Base-by-base conservation (phyloP, 2,329 filamentous ascomycete species). In the Apiospora saccharicola region DNA sequence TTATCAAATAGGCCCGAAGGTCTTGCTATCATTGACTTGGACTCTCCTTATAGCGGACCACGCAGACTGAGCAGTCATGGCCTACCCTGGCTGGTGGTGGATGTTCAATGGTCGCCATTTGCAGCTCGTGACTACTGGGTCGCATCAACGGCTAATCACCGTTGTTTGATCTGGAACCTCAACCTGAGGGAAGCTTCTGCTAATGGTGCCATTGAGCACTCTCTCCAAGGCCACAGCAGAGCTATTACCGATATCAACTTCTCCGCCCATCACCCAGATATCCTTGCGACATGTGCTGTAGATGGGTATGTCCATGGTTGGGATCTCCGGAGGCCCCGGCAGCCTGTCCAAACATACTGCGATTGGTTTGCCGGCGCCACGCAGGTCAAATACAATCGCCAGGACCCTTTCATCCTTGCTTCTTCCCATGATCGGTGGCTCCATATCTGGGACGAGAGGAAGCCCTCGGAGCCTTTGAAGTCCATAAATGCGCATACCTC, bases 221-320 rank as follows among this genome's bases (percentile, higher is more conserved):
- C 94, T 16, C 87, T 98, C 19, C 93, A 97, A 78, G 94, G 92
- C 2, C 95, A 94, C 81, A 94, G 90, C 67, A 90, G 96, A 75
- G 95, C 95, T 74, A 98, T 98, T 76, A 98, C 95, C 10, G 95
- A 98, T 80, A 95, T 98, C 81, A 98, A 98, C 81, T 98, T 98
- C 82, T 97, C 94, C 0, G 95, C 95, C 6, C 94, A 97, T 77
- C 93, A 98, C 79, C 94, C 95, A 0, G 95, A 98, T 79, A 86
- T 95, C 61, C 89, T 98, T 22, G 94, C 95, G 13, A 98, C 96
- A 0, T 98, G 95, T 81, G 93, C 94, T 4, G 94, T 98, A 43
- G 95, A 98, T 82, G 96, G 95, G 69, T 97, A 95, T 78, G 93
- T 98, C 12, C 94, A 97, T 81, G 94, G 92, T 78, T 98, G 96